A percentile compares a stretch with the other conserved stretches of the same genome.
phyloP scores from a whole-genome alignment of 306 rosid species.

The Vigna trinervia region DNA sequence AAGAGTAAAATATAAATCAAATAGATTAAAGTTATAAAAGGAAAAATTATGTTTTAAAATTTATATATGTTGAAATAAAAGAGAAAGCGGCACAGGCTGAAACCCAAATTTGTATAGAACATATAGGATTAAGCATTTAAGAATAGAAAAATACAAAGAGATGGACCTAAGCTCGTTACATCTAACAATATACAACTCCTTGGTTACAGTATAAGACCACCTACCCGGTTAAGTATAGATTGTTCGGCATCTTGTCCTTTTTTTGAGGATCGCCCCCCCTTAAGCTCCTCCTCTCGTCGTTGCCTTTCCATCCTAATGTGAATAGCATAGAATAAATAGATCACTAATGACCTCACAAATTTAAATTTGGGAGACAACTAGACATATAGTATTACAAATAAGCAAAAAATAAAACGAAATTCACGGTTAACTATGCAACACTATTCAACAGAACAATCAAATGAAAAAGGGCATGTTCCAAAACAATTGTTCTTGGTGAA shows the following conservation, averaged over 20 bases:
- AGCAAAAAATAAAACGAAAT: constrained; percentile 9
- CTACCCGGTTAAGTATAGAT: constrained; percentile 75
- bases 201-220: constrained; percentile 33
- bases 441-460: neutral
- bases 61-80: neutral
- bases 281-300: constrained; percentile 93
- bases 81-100: no score
- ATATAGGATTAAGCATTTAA: no score
- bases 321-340: constrained; percentile 26
- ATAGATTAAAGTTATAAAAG: neutral
- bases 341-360: neutral
- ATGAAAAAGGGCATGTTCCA: constrained; percentile 4
- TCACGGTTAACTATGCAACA: constrained; percentile 24
- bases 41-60: constrained; percentile 10
- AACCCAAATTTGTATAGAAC: no score
- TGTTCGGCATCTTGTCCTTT: constrained; percentile 91
- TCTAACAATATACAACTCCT: neutral
- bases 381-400: neutral
- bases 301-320: constrained; percentile 93
- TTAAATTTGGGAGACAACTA: constrained; percentile 7
- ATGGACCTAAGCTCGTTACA: no score
- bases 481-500: no score
- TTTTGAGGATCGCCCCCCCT: constrained; percentile 70
- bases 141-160: no score
- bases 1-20: constrained; percentile 4